These are phyloP conservation scores for Camellia sinensis DNA, from an alignment of 148 eudicot species.

Conservation along the genomic window DNA sequence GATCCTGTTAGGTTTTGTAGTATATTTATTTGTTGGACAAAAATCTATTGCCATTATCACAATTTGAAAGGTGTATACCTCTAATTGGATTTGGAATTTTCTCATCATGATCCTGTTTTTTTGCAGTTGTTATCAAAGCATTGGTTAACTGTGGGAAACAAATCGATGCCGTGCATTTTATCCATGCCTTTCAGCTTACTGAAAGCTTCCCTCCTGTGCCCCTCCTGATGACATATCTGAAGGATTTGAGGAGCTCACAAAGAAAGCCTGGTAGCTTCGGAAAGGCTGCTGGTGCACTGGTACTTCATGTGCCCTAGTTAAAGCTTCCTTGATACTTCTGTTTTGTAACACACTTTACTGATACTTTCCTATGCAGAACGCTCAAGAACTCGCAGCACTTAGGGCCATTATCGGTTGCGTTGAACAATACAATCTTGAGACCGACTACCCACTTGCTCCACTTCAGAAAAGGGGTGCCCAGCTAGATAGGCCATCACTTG, in stretches of 20 bases:
- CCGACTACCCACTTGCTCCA: constrained; percentile 49
- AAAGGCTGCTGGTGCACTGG: constrained; percentile 38
- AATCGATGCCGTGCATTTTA: constrained; percentile 56
- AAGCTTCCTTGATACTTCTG: background rate
- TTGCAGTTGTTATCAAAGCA: constrained; percentile 47
- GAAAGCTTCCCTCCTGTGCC: constrained; percentile 49
- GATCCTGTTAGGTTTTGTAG: constrained; percentile 1
- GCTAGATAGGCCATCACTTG: constrained; percentile 44
- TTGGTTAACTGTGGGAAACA: constrained; percentile 41
- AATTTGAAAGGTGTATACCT: background rate
- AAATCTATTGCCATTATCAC: background rate
- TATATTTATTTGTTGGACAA: background rate
- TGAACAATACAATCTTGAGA: constrained; percentile 43
- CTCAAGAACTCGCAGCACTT: constrained; percentile 55
- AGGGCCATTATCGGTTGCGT: constrained; percentile 42
- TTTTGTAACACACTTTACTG: background rate
- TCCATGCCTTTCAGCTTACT: constrained; percentile 48
- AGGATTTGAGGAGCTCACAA: constrained; percentile 54
- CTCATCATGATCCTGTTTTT: background rate
- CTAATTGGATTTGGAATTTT: background rate
- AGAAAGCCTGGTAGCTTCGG: constrained; percentile 32
- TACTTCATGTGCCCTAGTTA: constrained; percentile 10
- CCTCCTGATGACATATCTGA: constrained; percentile 49
- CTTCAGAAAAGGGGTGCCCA: constrained; percentile 51
- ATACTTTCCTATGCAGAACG: constrained; percentile 28